Conservation (phyloP, 371 early-diverging fungal species). For the Hamiltosporidium tvaerminnensis region DNA sequence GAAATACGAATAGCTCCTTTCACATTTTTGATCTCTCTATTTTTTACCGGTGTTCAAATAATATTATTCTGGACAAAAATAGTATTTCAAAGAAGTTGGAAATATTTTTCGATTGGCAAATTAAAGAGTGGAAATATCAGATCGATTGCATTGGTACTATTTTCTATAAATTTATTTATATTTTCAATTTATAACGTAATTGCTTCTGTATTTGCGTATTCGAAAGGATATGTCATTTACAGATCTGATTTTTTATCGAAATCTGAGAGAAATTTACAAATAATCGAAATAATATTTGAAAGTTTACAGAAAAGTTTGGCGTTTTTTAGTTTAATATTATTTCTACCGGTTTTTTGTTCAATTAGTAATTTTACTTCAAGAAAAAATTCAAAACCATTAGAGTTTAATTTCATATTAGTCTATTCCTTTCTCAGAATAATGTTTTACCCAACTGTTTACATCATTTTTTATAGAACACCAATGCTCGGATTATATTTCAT, state of each 20-base stretch:
- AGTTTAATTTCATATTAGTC: not conserved
- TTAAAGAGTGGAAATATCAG: too few relatives aligned
- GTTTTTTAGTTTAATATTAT: not conserved
- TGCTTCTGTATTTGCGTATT: not conserved
- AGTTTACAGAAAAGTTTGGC: not conserved
- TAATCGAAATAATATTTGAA: not conserved
- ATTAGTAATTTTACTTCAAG: not conserved
- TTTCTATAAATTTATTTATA: not conserved
- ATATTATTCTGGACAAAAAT: too few relatives aligned
- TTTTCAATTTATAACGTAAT: not conserved
- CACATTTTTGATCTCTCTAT: too few relatives aligned
- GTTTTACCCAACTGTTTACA: not conserved
- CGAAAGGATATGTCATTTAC: not conserved
- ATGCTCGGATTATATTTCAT: not conserved
- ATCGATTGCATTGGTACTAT: not conserved
- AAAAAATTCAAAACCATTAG: too few relatives aligned
- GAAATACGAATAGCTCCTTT: too few relatives aligned
- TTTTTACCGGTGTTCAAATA: too few relatives aligned
- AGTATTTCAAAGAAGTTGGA: too few relatives aligned
- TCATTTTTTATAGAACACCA: not conserved
- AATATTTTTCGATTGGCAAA: too few relatives aligned
- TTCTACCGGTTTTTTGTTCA: not conserved
- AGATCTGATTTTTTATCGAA: not conserved
- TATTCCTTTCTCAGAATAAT: not conserved
- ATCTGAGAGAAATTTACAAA: not conserved